These are phyloP conservation scores for Fusarium coicis DNA, from an alignment of 2,329 filamentous ascomycete species.

Conservation along the genomic window DNA sequence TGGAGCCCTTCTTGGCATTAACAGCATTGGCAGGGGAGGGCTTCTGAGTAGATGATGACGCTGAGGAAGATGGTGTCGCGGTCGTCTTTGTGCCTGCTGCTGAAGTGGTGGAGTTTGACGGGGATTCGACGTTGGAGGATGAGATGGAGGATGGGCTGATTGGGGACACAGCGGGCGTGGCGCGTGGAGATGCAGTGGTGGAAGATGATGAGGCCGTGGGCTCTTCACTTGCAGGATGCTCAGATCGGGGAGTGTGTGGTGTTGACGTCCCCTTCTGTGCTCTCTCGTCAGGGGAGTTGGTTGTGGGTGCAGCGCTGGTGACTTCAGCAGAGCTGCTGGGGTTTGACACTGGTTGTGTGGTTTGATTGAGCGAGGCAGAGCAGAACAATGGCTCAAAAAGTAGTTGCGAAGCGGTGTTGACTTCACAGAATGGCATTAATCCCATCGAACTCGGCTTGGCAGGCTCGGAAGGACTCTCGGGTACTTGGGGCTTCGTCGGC, in stretches of 20 bases:
- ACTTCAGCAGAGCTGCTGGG: constrained; percentile 5
- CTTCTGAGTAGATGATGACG: constrained; percentile 19
- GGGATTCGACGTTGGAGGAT: constrained; percentile 16
- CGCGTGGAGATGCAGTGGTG: constrained; percentile 21
- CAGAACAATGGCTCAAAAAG: constrained; percentile 27
- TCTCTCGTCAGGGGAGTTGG: constrained; percentile 5
- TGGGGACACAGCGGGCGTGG: constrained; percentile 28
- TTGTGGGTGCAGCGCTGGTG: not conserved
- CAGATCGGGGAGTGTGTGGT: constrained; percentile 14
- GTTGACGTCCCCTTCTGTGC: constrained; percentile 24
- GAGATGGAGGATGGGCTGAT: constrained; percentile 29
- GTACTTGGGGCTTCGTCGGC: not conserved
- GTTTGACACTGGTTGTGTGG: not conserved
- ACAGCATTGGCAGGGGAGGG: constrained; percentile 24
- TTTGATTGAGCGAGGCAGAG: constrained; percentile 10
- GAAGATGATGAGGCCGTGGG: constrained; percentile 20
- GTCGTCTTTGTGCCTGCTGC: constrained; percentile 23
- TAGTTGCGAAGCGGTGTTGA: constrained; percentile 1
- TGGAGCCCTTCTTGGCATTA: constrained; percentile 45
- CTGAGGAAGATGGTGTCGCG: constrained; percentile 10
- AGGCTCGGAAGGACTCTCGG: not conserved
- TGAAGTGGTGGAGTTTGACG: constrained; percentile 16
- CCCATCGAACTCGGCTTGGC: not conserved
- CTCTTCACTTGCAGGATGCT: constrained; percentile 18
- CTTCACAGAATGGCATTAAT: constrained; percentile 16